Evolutionary conservation across 139 green algal genomes (phyloP), one percentile per base, ranked within the genome.

Genomic region (Limnomonas spitsbergensis): DNA sequence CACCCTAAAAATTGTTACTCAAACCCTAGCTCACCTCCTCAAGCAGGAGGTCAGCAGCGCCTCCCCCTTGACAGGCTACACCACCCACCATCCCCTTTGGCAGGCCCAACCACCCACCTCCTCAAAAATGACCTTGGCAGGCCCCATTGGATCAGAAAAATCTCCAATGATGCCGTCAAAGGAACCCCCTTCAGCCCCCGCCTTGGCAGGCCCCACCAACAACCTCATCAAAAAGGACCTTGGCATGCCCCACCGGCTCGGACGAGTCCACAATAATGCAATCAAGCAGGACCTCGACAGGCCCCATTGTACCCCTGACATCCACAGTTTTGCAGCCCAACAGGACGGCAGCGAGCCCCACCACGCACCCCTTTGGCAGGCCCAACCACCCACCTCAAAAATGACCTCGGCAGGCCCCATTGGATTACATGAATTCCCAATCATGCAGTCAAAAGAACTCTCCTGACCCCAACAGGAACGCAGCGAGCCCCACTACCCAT

Each of bases 81-180:
- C n/a, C n/a, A n/a, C n/a, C n/a, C n/a, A n/a, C n/a, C n/a, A n/a
- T n/a, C n/a, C n/a, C n/a, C n/a, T n/a, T n/a, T n/a, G n/a, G n/a
- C n/a, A n/a, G n/a, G n/a, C n/a, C n/a, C n/a, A 6, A 29, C 84
- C 3, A 67, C 92, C 91, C 89, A 91, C 86, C 68, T 92, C 86
- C 69, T 97, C 82, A 79, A 94, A 98, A 42, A 98, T 87, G 47
- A 97, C 93, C 80, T 95, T 90, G 27, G 94, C 94, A 27, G 94
- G 94, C 24, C 95, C 95, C 38, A 99, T 90, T n/a, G 95, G 95
- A 80, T 99, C 95, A 29, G 93, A 98, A 24, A 90, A 97, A 85
- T 99, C 96, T 1, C 99, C 96, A 53, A 99, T 95, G 84, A 99
- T 98, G 38, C 91, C 89, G 81, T 99, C 96, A 79, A 98, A 99